A percentile compares a stretch with the other conserved stretches of the same genome.
phyloP scores from a whole-genome alignment of 352 stramenopile species.

The Phytophthora cactorum region DNA sequence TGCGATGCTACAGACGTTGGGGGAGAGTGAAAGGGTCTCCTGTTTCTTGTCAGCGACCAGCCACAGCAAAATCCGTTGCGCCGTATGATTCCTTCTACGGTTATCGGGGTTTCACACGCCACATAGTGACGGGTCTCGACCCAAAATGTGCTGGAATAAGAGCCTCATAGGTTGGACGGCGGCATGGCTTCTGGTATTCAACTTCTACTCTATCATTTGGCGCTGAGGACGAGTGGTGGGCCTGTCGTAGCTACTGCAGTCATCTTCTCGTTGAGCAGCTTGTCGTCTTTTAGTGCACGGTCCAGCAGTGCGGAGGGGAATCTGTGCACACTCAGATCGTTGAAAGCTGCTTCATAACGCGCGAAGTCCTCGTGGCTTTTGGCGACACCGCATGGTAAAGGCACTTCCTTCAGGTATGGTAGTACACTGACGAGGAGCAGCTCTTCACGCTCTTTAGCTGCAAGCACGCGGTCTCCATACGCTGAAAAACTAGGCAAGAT shows the following conservation, averaged over 20 bases:
- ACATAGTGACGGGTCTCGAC: slow-evolving; percentile 9
- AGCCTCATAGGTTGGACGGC: neutral
- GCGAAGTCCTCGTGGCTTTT: slow-evolving; percentile 61
- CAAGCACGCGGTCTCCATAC: slow-evolving; percentile 76
- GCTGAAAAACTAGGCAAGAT: slow-evolving; percentile 61
- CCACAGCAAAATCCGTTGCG: slow-evolving; percentile 6
- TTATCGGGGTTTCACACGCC: slow-evolving; percentile 45
- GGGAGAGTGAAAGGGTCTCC: slow-evolving; percentile 12
- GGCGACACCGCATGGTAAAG: slow-evolving; percentile 45
- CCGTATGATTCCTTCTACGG: slow-evolving; percentile 29
- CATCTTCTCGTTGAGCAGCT: slow-evolving; percentile 26
- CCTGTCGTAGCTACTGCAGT: slow-evolving; percentile 14
- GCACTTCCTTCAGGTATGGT: slow-evolving; percentile 55
- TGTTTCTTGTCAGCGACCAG: neutral
- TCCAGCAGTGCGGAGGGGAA: slow-evolving; percentile 26
- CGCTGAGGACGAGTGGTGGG: no score
- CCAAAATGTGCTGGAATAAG: slow-evolving; percentile 20
- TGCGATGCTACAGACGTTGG: slow-evolving; percentile 31
- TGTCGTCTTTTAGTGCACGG: slow-evolving; percentile 18
- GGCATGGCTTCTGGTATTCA: neutral
- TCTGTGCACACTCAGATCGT: slow-evolving; percentile 55
- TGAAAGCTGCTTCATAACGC: slow-evolving; percentile 79
- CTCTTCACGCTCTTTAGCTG: slow-evolving; percentile 40
- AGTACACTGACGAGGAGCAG: slow-evolving; percentile 59
- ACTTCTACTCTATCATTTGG: neutral